These are phyloP conservation scores for Fonsecaea pugnacius DNA, from an alignment of 2,329 filamentous ascomycete genomes.

Conservation along the genomic window DNA sequence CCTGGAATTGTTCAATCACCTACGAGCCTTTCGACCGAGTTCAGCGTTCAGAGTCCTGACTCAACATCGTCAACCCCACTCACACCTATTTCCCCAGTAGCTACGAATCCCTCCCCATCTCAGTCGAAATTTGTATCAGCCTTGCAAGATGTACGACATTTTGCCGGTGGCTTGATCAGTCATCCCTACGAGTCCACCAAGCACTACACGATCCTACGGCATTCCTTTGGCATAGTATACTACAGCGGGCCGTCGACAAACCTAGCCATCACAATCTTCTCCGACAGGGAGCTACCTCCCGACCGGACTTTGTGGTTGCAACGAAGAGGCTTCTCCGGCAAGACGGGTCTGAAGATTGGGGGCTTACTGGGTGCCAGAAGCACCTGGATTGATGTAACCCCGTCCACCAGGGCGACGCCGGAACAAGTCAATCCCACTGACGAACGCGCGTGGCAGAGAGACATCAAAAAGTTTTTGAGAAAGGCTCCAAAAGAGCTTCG, in stretches of 20 bases:
- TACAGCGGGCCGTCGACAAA: conserved; percentile 69
- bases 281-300: conserved; percentile 59
- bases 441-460: conserved; percentile 70
- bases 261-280: conserved; percentile 67
- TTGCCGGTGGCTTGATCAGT: conserved; percentile 67
- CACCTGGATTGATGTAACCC: conserved; percentile 72
- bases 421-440: conserved; percentile 60
- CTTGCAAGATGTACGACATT: conserved; percentile 63
- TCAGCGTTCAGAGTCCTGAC: conserved; percentile 1
- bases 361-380: conserved; percentile 63
- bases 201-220: conserved; percentile 69
- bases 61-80: conserved; percentile 15
- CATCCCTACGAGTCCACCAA: conserved; percentile 68
- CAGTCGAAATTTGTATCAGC: conserved; percentile 40
- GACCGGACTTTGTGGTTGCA: conserved; percentile 70
- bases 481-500: conserved; percentile 55
- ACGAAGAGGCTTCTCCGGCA: conserved; percentile 69
- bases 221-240: conserved; percentile 67
- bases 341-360: conserved; percentile 69
- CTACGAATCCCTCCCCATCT: conserved; percentile 10
- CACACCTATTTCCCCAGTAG: conserved; percentile 11
- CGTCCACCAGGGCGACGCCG: conserved; percentile 52
- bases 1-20: conserved; percentile 30
- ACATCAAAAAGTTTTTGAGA: conserved; percentile 67
- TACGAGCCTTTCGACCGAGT: conserved; percentile 21